Evolutionary conservation across 371 early-diverging fungal species (phyloP), one percentile per base, ranked within the genome.

Genomic region (Basidiobolus heterosporus): DNA sequence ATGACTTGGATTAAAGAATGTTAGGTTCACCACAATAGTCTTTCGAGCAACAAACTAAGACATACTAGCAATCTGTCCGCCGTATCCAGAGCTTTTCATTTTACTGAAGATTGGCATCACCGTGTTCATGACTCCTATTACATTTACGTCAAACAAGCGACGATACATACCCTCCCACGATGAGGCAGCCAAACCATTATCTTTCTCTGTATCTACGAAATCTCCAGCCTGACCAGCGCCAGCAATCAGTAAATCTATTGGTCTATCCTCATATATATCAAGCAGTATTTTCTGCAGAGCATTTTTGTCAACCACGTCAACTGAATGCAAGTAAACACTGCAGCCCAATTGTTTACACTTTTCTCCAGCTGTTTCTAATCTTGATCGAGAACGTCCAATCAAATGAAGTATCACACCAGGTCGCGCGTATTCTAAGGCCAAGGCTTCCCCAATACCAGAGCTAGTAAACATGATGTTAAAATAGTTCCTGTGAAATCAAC

Each of bases 61-160:
- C 40, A 40, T 44, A 44, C 44, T 47, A 5, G 47, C 47, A 38
- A 47, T 47, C 30, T 47, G 47, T 16, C 47, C 47, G 9, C 30
- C 15, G 6, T 21, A 14, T n/a, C 47, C 30, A 5, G 30, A 17
- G 17, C 16, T n/a, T 11, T 38, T 17, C 47, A 47, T 47, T 47
- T 6, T 38, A 20, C 36, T 47, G 38, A 38, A 47, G 15, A 38
- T 22, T 36, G 47, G 36, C 47, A 47, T 47, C 20, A 47, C 38
- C 11, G 47, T 47, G 9, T 19, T 30, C 11, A 47, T 16, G 11
- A 39, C 36, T 6, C 47, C 47, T 3, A 19, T 20, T 2, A 47
- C 19, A n/a, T 47, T 47, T 3, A 47, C 38, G 2, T 47, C 47
- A 9, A 47, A 18, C 8, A 17, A 3, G 3, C 47, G 20, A n/a